Conservation (phyloP, 495 filamentous ascomycete species). For the Cudoniella acicularis region DNA sequence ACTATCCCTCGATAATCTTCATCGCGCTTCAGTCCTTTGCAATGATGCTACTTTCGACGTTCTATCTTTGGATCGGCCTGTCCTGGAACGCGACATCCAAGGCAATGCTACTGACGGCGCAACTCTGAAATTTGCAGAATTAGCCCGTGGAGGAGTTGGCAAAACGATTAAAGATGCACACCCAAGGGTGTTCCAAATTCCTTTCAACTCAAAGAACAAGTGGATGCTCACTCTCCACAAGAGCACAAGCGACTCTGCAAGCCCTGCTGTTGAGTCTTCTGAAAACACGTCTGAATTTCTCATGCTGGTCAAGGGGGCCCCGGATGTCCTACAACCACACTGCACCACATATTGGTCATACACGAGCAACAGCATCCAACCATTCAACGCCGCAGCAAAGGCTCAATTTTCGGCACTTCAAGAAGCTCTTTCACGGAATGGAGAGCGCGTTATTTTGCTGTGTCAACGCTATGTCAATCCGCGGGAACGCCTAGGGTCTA, state of each 20-base stretch:
- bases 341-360: constrained; percentile 44
- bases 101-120: constrained; percentile 72
- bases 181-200: constrained; percentile 56
- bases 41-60: constrained; percentile 68
- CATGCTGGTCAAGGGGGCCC: constrained; percentile 59
- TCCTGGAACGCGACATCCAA: constrained; percentile 52
- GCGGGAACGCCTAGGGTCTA: constrained; percentile 23
- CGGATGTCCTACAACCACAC: constrained; percentile 54
- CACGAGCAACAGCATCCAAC: constrained; percentile 39
- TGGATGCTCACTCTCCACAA: constrained; percentile 50
- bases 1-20: not conserved
- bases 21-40: constrained; percentile 51
- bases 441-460: constrained; percentile 56
- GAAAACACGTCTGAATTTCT: constrained; percentile 36
- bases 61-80: constrained; percentile 44
- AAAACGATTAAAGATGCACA: constrained; percentile 45
- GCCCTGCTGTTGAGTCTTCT: too few relatives aligned
- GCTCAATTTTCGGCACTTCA: constrained; percentile 46
- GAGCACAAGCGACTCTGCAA: too few relatives aligned
- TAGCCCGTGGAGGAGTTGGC: constrained; percentile 23
- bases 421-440: constrained; percentile 56
- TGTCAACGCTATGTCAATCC: not conserved
- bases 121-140: constrained; percentile 62
- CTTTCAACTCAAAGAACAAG: constrained; percentile 78
- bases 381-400: constrained; percentile 34